Base-by-base conservation (phyloP, 176 grass and related monocot genomes). In the Phyllostachys edulis region DNA sequence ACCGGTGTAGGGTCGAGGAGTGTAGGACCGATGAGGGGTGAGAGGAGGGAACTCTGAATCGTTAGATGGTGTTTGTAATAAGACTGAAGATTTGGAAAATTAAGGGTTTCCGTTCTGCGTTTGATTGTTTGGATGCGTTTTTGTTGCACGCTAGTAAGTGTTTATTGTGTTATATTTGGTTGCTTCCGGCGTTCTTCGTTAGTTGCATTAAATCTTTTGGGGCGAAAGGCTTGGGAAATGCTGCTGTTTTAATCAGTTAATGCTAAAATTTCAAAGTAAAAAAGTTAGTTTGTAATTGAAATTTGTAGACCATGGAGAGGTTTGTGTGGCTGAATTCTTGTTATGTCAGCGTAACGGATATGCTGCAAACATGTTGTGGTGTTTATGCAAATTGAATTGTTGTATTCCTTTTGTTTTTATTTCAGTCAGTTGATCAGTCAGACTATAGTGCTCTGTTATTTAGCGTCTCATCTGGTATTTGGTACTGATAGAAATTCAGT, bases 11-110 rank as follows among this genome's bases (percentile, higher is more conserved):
- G 50, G 54, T 73, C 5, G 18, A 52, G 75, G 66, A 73, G 21
- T 56, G 44, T 49, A 57, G 65, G 38, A 57, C 16, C 15, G 61
- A 45, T 37, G 65, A 49, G 56, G 73, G 29, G 40, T 32, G 65
- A 21, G 87, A 62, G 50, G 37, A n/a, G 5, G 70, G 45, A n/a
- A 50, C 5, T 78, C 73, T 90, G 84, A 83, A 86, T 90, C 24
- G 77, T 59, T 75, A 80, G 81, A 65, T 40, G 37, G 13, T 78
- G 73, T 65, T 59, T 78, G 84, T 87, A 87, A 86, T 90, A 86
- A 90, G 7, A 83, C 79, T 73, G 37, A 79, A 73, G 88, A 83
- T 86, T 72, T 75, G 84, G 70, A 82, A 73, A 77, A 47, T 90
- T 29, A 21, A 44, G 64, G 20, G 17, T 8, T 38, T 38, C 46